phyloP scores from a whole-genome alignment of 495 filamentous ascomycete species.

The Tuber calosporum region DNA sequence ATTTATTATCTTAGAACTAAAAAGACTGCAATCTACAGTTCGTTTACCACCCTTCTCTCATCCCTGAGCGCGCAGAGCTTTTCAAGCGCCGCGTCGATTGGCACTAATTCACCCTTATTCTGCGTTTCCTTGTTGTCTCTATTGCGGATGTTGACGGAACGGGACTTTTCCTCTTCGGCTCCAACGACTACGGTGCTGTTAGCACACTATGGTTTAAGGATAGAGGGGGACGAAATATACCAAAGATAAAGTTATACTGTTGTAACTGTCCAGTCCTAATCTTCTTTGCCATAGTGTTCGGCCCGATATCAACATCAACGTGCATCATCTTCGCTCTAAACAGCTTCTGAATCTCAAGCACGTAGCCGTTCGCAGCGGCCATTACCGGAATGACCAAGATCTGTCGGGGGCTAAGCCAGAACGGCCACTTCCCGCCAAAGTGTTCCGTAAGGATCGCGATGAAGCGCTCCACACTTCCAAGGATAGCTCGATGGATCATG shows the following conservation, averaged over 20 bases:
- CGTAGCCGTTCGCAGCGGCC: constrained; percentile 75
- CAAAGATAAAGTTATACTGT: constrained; percentile 89
- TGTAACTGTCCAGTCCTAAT: constrained; percentile 77
- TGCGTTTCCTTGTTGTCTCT: constrained; percentile 80
- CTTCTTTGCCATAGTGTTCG: constrained; percentile 95
- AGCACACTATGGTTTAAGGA: not conserved
- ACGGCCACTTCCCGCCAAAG: constrained; percentile 95
- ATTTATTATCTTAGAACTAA: not conserved
- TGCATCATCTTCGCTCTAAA: constrained; percentile 56
- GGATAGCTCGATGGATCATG: constrained; percentile 94
- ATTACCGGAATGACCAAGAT: constrained; percentile 88
- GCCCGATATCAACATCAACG: constrained; percentile 78
- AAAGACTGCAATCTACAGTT: constrained; percentile 8
- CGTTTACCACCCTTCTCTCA: constrained; percentile 44
- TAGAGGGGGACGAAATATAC: constrained; percentile 45
- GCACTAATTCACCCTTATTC: constrained; percentile 61
- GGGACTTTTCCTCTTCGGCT: constrained; percentile 65
- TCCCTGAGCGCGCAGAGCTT: constrained; percentile 66
- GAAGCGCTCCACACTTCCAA: constrained; percentile 89
- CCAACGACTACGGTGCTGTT: constrained; percentile 59
- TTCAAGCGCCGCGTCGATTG: constrained; percentile 66
- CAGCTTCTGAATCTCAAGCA: constrained; percentile 64
- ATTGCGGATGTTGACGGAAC: constrained; percentile 82
- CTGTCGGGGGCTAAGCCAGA: constrained; percentile 93
- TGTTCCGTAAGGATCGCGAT: constrained; percentile 89